These are phyloP conservation scores for Limonium bicolor DNA, from an alignment of 148 eudicot species.

Conservation along the genomic window DNA sequence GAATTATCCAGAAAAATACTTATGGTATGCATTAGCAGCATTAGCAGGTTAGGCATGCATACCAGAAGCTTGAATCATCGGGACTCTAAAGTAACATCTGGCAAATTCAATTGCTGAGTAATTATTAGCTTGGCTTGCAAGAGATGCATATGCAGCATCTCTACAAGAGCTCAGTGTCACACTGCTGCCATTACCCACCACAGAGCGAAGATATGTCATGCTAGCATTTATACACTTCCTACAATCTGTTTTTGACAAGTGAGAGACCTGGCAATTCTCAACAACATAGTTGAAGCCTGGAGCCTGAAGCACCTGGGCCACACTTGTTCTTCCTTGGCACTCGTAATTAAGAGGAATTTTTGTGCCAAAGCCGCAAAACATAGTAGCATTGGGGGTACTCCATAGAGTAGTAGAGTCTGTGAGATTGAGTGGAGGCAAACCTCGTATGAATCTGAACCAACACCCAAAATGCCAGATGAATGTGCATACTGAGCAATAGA, in stretches of 20 bases:
- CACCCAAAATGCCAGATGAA: conserved; percentile 54
- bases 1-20: too few relatives aligned
- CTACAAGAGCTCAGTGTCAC: conserved; percentile 69
- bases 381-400: conserved; percentile 58
- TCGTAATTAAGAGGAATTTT: conserved; percentile 71
- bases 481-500: conserved; percentile 73
- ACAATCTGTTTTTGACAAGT: conserved; percentile 32
- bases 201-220: conserved; percentile 57
- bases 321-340: conserved; percentile 73
- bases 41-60: too few relatives aligned
- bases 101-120: conserved; percentile 52
- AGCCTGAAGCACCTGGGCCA: conserved; percentile 73
- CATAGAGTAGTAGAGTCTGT: conserved; percentile 49
- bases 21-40: too few relatives aligned
- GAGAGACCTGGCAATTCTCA: conserved; percentile 38
- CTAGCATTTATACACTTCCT: conserved; percentile 73
- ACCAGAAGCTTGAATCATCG: conserved; percentile 33
- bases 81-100: conserved; percentile 81
- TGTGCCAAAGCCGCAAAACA: conserved; percentile 71
- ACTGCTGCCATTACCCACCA: conserved; percentile 49
- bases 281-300: conserved; percentile 57
- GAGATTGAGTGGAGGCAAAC: conserved; percentile 54
- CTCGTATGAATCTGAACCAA: conserved; percentile 39
- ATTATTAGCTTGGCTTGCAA: conserved; percentile 71
- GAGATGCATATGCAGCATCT: conserved; percentile 81